Base-by-base conservation (phyloP, 331 rosid genomes). In the Malus hybrid region DNA sequence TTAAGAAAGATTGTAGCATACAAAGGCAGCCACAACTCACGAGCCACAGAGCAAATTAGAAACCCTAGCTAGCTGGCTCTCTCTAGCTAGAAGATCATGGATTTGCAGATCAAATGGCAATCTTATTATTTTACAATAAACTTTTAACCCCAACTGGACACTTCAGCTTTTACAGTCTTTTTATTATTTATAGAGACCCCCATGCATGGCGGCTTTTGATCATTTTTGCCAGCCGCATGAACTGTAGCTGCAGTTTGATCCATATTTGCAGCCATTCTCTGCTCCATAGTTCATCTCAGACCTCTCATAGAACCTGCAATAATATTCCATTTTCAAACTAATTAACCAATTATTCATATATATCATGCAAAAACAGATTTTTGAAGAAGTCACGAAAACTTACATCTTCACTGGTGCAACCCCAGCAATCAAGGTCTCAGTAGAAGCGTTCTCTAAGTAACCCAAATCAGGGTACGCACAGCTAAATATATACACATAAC, bases 261-360 rank as follows among this genome's bases (percentile, higher is more conserved):
- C 87, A 22, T 86, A 85, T 73, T 76, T 80, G 86, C 89, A 85
- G 15, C 75, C 87, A 55, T 61, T 24, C 73, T 68, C 84, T 10
- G 80, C 81, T 71, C 65, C 83, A 76, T 29, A 74, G 78, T 72
- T 71, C 85, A 61, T 74, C 81, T 78, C 85, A 29, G 78, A 69
- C 28, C 48, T 78, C 65, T 77, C 85, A 44, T 12, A 16, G 44
- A 10, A 5, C 62, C 87, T 86, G 78, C 80, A 29, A 39, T 8
- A 60, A 48, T 18, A 18, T 5, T 54, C 59, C 59, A 54, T 19
- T 54, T 54, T 54, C 9, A 18, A 18, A 18, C 7, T 54, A 54
- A 54, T 54, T 18, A 19, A 54, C 20, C 59, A 2, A 54, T 7
- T 19, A 15, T 4, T 3, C 7, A 54, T 18, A 54, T 6, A 75